A percentile compares a stretch with the other conserved stretches of the same genome.
These are phyloP conservation scores for Neofusicoccum laricinum DNA, from an alignment of 2,329 filamentous ascomycete species.

Conservation along the genomic window DNA sequence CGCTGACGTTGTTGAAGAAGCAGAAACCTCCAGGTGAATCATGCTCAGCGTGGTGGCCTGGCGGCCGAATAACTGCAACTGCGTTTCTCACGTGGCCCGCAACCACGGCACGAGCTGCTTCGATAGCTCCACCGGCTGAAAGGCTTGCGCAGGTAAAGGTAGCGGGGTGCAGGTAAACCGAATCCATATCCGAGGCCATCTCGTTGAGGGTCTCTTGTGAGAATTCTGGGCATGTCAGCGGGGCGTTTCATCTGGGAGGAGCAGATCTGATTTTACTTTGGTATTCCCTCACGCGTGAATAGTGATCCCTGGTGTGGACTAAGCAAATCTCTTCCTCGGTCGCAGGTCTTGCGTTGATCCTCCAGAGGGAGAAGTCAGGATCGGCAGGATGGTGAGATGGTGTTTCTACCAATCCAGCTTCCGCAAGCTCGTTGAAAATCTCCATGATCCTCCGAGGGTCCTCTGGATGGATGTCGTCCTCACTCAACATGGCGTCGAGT, in stretches of 20 bases:
- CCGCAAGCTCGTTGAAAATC: slow-evolving; percentile 86
- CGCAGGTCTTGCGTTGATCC: slow-evolving; percentile 76
- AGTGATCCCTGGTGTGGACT: slow-evolving; percentile 76
- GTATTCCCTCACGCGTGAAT: slow-evolving; percentile 65
- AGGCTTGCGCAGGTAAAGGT: slow-evolving; percentile 79
- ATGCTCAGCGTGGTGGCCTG: slow-evolving; percentile 90
- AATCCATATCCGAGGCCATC: slow-evolving; percentile 55
- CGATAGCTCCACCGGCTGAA: slow-evolving; percentile 89
- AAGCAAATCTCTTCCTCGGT: slow-evolving; percentile 75
- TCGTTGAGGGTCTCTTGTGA: slow-evolving; percentile 61
- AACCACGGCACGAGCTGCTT: slow-evolving; percentile 90
- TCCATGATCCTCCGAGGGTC: slow-evolving; percentile 88
- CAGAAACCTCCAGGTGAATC: slow-evolving; percentile 90
- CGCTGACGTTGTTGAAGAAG: slow-evolving; percentile 95
- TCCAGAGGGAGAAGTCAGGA: slow-evolving; percentile 55
- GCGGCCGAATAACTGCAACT: slow-evolving; percentile 91
- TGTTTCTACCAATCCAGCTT: slow-evolving; percentile 71
- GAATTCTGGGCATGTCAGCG: slow-evolving; percentile 31
- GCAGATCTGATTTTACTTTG: slow-evolving; percentile 7
- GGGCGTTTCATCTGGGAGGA: neutral
- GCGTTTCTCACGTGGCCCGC: slow-evolving; percentile 84
- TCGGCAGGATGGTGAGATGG: slow-evolving; percentile 50
- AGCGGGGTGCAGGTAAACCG: slow-evolving; percentile 65
- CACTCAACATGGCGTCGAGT: slow-evolving; percentile 38
- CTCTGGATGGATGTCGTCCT: slow-evolving; percentile 82